A percentile compares a stretch with the other conserved stretches of the same genome.
These are phyloP conservation scores for Dictyophora rubrovolvata DNA, from an alignment of 768 basidiomycete species.

Conservation along the genomic window DNA sequence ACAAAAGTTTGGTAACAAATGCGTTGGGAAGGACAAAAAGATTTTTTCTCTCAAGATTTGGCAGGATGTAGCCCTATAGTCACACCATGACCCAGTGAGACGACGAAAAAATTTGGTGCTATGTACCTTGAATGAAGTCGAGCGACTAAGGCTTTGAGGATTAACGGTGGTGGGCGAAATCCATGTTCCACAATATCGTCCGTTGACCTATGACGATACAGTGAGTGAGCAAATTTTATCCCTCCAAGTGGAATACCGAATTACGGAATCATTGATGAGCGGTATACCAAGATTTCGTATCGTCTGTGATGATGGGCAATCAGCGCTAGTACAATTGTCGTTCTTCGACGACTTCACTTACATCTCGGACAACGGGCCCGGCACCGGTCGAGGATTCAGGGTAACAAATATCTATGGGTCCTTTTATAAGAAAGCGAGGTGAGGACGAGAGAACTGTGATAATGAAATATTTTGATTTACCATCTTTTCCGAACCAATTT, in stretches of 20 bases:
- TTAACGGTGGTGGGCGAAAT: conserved; percentile 18
- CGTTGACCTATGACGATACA: neutral
- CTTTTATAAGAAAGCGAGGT: neutral
- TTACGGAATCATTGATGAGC: conserved; percentile 1
- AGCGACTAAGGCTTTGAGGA: conserved; percentile 16
- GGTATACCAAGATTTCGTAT: conserved; percentile 7
- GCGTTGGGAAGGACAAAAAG: conserved; percentile 17
- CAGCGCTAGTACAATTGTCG: neutral
- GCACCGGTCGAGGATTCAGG: too few relatives aligned
- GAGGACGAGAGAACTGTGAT: conserved; percentile 22
- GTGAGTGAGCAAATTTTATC: too few relatives aligned
- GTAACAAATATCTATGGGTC: too few relatives aligned
- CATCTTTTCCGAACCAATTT: conserved; percentile 16
- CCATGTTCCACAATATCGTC: conserved; percentile 18
- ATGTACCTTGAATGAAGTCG: conserved; percentile 22
- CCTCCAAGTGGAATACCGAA: conserved; percentile 2
- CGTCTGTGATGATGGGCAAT: conserved; percentile 10
- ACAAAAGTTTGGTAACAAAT: conserved; percentile 19
- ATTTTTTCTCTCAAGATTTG: neutral
- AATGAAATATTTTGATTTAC: conserved; percentile 19
- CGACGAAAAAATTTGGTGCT: conserved; percentile 18
- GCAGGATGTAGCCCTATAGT: neutral
- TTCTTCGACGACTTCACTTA: too few relatives aligned
- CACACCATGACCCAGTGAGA: neutral
- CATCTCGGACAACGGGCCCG: too few relatives aligned